Conservation (phyloP, 2,329 filamentous ascomycete species). For the Nothopassalora personata region DNA sequence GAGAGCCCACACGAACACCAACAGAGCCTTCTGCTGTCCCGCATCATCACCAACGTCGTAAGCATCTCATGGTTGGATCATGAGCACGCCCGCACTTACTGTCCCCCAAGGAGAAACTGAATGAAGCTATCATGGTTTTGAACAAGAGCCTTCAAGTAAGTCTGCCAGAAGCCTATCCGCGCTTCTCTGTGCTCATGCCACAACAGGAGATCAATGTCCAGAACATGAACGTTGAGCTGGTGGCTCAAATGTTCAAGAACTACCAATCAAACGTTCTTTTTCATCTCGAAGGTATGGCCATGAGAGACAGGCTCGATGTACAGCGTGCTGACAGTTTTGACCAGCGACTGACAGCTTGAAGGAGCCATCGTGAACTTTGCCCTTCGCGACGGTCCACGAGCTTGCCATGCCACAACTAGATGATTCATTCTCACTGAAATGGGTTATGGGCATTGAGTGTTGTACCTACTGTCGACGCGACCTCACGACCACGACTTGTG, state of each 20-base stretch:
- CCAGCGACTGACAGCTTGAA: constrained; percentile 27
- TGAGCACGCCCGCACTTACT: constrained; percentile 3
- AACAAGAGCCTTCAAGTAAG: constrained; percentile 83
- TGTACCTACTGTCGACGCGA: too few species aligned
- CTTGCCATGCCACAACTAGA: not conserved
- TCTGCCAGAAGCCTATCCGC: not conserved
- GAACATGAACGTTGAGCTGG: constrained; percentile 97
- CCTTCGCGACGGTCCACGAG: not conserved
- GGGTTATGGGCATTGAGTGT: too few species aligned
- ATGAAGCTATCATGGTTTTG: constrained; percentile 85
- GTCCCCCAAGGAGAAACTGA: constrained; percentile 82
- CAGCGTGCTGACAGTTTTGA: not conserved
- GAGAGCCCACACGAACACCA: constrained; percentile 98
- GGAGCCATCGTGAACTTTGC: constrained; percentile 19
- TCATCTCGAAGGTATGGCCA: constrained; percentile 74
- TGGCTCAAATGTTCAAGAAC: constrained; percentile 99
- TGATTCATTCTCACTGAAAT: too few species aligned
- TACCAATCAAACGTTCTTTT: constrained; percentile 98
- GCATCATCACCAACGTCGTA: constrained; percentile 97
- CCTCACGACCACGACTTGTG: too few species aligned
- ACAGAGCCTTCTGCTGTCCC: constrained; percentile 85
- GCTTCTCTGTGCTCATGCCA: not conserved
- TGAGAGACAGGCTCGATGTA: not conserved
- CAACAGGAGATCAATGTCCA: constrained; percentile 92
- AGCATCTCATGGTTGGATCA: constrained; percentile 34